Base-by-base conservation (phyloP, 1,139 yeast genomes). In the Geotrichum aggregatum region DNA sequence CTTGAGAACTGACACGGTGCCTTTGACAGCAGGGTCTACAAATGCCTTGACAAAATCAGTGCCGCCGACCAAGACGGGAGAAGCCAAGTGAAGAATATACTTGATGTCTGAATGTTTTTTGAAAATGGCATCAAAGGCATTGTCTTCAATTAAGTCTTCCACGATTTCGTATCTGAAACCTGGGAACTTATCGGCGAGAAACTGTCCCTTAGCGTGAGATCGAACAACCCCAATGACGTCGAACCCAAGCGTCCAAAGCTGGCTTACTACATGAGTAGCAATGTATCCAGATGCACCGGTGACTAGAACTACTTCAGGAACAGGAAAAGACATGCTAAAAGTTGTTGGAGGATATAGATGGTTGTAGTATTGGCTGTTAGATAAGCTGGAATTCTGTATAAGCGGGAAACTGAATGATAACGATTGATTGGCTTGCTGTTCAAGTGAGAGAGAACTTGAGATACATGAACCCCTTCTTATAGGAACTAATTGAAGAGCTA, bases 161-260 rank as follows among this genome's bases (percentile, higher is more conserved):
- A 82, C 83, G 26, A 78, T 45, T 8, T 33, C 48, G 59, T 73
- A 74, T 36, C 68, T 54, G 56, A 79, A 40, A 5, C 50, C 50
- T 14, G 50, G 49, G 21, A 16, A 66, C 58, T 55, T 67, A 61
- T 55, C 64, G 13, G 49, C 59, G 61, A 75, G 70, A 49, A 66
- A 68, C 35, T 75, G 76, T 13, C 80, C 83, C 62, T 78, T 78
- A 0, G 63, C 69, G 43, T 70, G 69, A 1, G 79, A 69, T 63
- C 87, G 72, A 1, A 78, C 86, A 1, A 83, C 74, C 8, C 84
- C 86, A 21, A 82, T 70, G 4, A 83, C 86, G 1, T 64, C 64
- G 63, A 76, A 78, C n/a, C 76, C 78, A 46, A 64, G 61, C 44
- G 56, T 53, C 38, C 69, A 58, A 38, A 69, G 63, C 31, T 59